Percentiles rank a stretch among this genome's conserved stretches.
These are phyloP conservation scores for Aureobasidium zeae DNA, from an alignment of 2,329 filamentous ascomycete species.

Conservation along the genomic window DNA sequence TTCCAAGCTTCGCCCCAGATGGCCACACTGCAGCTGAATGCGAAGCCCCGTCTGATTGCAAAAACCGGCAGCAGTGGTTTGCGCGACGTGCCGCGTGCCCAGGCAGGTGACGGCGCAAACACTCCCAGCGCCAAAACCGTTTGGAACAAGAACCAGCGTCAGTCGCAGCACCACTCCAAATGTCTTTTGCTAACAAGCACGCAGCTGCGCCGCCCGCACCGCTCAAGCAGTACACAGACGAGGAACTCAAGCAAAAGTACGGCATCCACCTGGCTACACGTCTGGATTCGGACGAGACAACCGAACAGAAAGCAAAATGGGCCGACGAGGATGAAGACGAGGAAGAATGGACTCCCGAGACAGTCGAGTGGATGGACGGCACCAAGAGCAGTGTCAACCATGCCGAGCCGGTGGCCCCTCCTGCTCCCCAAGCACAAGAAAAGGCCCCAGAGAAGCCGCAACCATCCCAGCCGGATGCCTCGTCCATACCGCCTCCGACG, in stretches of 20 bases:
- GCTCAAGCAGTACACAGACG: conserved; percentile 74
- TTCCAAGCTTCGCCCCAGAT: conserved; percentile 39
- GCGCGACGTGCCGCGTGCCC: conserved; percentile 35
- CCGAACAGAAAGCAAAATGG: conserved; percentile 65
- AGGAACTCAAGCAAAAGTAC: conserved; percentile 74
- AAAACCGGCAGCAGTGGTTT: conserved; percentile 59
- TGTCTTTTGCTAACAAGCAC: conserved; percentile 17
- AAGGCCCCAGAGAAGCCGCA: conserved; percentile 16
- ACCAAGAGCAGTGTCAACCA: conserved; percentile 55
- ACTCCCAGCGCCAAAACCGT: conserved; percentile 65
- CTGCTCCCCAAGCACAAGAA: conserved; percentile 16
- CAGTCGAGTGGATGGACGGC: conserved; percentile 80
- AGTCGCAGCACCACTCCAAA: conserved; percentile 33
- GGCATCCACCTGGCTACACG: conserved; percentile 78
- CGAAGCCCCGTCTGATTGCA: conserved; percentile 63
- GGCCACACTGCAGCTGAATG: conserved; percentile 40
- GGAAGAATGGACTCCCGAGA: conserved; percentile 77
- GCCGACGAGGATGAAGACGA: conserved; percentile 84
- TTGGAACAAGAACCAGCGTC: conserved; percentile 85
- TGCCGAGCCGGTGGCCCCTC: conserved; percentile 10
- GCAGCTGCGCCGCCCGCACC: conserved; percentile 56
- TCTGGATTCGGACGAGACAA: conserved; percentile 60
- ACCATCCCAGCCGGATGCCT: not conserved
- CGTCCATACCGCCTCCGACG: conserved; percentile 12
- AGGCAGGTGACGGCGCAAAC: conserved; percentile 23